Evolutionary conservation across 768 basidiomycete species (phyloP), one percentile per base, ranked within the genome.

Genomic region (Tylopilus rubrobrunneus): DNA sequence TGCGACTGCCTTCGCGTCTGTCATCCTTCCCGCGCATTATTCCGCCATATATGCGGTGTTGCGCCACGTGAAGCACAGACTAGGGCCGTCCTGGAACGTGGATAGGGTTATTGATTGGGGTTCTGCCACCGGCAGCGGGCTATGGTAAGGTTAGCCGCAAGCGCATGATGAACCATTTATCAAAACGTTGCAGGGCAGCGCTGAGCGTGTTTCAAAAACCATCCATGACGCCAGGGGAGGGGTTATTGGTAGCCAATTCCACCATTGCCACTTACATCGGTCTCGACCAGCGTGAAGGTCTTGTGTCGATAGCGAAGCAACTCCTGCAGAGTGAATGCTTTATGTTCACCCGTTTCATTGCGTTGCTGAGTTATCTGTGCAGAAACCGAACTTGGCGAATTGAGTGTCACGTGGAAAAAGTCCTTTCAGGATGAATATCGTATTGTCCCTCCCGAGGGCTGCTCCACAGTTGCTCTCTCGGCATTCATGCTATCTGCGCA

Each of bases 11-110:
- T 95, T 93, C 66, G 86, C 87, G 14, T 84, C 89, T 12, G 78
- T 94, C 46, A 87, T 85, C n/a, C 78, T 95, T 58, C 92, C 92
- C 1, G 83, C 86, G 4, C 88, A 93, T 71, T 95, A 89, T 67
- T 82, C 90, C 44, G 90, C 85, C 2, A 87, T 93, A 48, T 77
- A 73, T 46, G 75, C 86, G n/a, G 89, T 94, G 6, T 71, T 95
- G 17, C 74, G 80, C 45, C 85, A 91, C 57, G 60, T 84, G 36
- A 85, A 80, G 55, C 77, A 73, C 45, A 76, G 92, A 51, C 60
- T 92, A 36, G 85, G 81, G n/a, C 67, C 76, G 7, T 75, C 76
- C n/a, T 89, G 79, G 82, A 70, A 71, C 31, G 74, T 83, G 50
- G 73, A 83, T 27, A 78, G 73, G 33, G 73, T 96, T 11, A 74